These are phyloP conservation scores for Micractinium conductrix DNA, from an alignment of 139 green algal genomes.

Conservation along the genomic window DNA sequence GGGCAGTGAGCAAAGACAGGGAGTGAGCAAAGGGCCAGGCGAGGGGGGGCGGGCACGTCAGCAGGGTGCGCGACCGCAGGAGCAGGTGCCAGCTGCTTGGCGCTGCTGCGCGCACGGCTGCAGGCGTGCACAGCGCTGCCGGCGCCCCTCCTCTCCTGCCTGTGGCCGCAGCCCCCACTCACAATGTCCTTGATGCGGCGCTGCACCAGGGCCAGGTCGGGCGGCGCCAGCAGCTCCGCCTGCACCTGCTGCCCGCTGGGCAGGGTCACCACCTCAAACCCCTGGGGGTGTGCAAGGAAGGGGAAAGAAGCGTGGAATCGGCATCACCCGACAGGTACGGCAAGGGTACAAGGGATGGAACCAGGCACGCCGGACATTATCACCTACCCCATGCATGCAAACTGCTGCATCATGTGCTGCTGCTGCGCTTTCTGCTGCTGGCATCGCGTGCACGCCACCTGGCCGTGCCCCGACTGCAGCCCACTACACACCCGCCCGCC, in stretches of 20 bases:
- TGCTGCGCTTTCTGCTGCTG: too few relatives aligned
- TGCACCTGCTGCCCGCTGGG: constrained; percentile 63
- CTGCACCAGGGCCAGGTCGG: constrained; percentile 56
- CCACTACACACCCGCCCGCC: neutral
- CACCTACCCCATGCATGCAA: too few relatives aligned
- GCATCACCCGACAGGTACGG: neutral
- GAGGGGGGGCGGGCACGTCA: neutral
- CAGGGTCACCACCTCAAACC: constrained; percentile 57
- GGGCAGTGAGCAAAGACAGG: too few relatives aligned
- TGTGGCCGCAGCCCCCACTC: too few relatives aligned
- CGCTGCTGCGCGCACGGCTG: too few relatives aligned
- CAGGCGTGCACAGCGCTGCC: too few relatives aligned
- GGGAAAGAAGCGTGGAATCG: neutral
- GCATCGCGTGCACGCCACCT: too few relatives aligned
- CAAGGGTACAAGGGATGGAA: neutral
- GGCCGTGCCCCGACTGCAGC: neutral
- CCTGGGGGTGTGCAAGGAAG: constrained; percentile 3
- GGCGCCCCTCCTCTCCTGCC: too few relatives aligned
- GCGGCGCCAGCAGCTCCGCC: constrained; percentile 49
- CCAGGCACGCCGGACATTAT: too few relatives aligned
- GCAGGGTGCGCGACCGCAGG: too few relatives aligned
- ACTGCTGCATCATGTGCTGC: too few relatives aligned
- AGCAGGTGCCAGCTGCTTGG: too few relatives aligned
- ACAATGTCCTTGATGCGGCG: constrained; percentile 74
- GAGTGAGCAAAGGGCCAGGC: neutral